These are phyloP conservation scores for Rhynchospora tenuis DNA, from an alignment of 176 grass and related monocot species.

Conservation along the genomic window DNA sequence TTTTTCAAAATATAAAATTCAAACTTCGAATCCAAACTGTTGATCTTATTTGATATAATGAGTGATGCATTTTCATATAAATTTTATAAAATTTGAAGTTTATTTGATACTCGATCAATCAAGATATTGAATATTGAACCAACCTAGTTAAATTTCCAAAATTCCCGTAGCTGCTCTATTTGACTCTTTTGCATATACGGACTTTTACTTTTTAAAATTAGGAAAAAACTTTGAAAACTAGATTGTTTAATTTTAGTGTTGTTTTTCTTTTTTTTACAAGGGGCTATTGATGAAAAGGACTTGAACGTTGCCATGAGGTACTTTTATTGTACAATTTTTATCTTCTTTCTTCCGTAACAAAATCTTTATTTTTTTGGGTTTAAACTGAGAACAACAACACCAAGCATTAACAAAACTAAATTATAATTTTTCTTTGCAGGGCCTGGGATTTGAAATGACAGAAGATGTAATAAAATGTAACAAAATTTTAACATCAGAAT, in stretches of 20 bases:
- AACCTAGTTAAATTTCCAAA: too few relatives aligned
- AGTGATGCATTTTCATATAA: too few relatives aligned
- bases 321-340: not conserved
- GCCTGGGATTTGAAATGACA: slow-evolving; percentile 82
- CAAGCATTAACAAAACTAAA: not conserved
- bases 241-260: not conserved
- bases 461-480: slow-evolving; percentile 39
- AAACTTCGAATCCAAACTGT: too few relatives aligned
- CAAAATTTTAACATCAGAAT: not conserved
- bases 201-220: not conserved
- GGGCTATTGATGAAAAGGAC: slow-evolving; percentile 58
- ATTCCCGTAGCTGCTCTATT: too few relatives aligned
- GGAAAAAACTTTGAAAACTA: not conserved
- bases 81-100: too few relatives aligned
- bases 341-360: not conserved
- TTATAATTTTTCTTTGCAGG: slow-evolving; percentile 25
- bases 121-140: too few relatives aligned
- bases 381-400: not conserved
- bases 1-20: too few relatives aligned
- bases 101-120: too few relatives aligned
- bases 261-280: slow-evolving; percentile 17
- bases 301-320: slow-evolving; percentile 78
- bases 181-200: too few relatives aligned
- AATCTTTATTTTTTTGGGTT: not conserved
- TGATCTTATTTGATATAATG: too few relatives aligned